Conservation (phyloP, 1,284 basidiomycete species). For the Uromyces viciae-fabae region DNA sequence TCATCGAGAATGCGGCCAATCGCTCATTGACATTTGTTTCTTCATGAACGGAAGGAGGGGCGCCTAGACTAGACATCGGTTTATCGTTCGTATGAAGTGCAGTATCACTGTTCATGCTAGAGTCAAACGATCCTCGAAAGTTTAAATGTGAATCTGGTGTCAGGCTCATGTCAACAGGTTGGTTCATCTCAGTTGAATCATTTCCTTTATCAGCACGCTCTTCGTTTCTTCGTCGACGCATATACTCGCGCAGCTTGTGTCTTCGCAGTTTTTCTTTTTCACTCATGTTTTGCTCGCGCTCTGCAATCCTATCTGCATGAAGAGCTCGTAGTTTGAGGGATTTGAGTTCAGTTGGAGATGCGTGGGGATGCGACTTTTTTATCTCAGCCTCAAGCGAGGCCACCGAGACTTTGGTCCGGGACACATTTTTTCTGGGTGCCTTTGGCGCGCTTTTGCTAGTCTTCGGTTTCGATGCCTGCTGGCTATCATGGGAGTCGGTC, state of each 20-base stretch:
- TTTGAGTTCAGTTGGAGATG: conserved; percentile 25
- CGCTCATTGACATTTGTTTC: conserved; percentile 23
- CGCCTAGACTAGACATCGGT: not conserved
- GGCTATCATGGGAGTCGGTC: not conserved
- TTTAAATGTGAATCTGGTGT: not conserved
- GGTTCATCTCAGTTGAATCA: not conserved
- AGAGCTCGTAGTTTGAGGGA: conserved; percentile 38
- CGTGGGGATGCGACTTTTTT: conserved; percentile 17
- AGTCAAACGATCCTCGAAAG: not conserved
- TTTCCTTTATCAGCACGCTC: conserved; percentile 22
- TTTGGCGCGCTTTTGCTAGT: not conserved
- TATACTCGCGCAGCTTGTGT: conserved; percentile 37
- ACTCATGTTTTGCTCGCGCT: conserved; percentile 38
- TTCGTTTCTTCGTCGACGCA: conserved; percentile 37
- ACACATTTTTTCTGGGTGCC: not conserved
- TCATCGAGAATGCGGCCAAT: conserved; percentile 39
- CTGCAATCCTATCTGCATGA: conserved; percentile 29
- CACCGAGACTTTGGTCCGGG: not conserved
- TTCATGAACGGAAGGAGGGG: not conserved
- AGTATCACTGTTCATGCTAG: not conserved
- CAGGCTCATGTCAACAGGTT: not conserved
- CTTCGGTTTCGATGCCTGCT: not conserved
- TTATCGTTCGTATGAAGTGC: not conserved
- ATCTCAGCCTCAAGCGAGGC: conserved; percentile 29
- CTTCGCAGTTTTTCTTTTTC: conserved; percentile 34